These are phyloP conservation scores for Cyberlindnera nakhonratchasimensis DNA, from an alignment of 805 yeast species.

Conservation along the genomic window DNA sequence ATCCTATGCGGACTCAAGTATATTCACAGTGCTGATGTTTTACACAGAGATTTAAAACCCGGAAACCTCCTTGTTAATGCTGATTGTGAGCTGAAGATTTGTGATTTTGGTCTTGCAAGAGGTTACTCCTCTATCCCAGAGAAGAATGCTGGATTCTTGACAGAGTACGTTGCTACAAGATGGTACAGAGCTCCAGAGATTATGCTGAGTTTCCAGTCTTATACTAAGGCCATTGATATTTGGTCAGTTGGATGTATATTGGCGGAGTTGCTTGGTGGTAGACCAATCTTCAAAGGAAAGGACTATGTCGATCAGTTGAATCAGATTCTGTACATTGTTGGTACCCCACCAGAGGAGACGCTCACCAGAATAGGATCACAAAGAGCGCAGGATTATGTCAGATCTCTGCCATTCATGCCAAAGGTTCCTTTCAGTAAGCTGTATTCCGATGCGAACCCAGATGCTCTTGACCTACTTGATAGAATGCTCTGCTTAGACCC, in stretches of 20 bases:
- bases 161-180: slow-evolving; percentile 97
- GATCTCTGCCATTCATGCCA: slow-evolving; percentile 79
- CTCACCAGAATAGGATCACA: slow-evolving; percentile 70
- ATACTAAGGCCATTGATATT: slow-evolving; percentile 93
- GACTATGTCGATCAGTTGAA: slow-evolving; percentile 95
- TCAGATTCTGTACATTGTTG: slow-evolving; percentile 79
- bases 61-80: slow-evolving; percentile 91
- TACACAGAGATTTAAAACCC: slow-evolving; percentile 93
- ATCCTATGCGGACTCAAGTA: slow-evolving; percentile 86
- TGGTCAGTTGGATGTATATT: slow-evolving; percentile 98
- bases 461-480: slow-evolving; percentile 77
- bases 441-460: slow-evolving; percentile 84
- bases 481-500: slow-evolving; percentile 88
- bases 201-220: slow-evolving; percentile 90
- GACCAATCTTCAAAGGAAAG: slow-evolving; percentile 89
- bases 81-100: slow-evolving; percentile 92
- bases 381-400: slow-evolving; percentile 88
- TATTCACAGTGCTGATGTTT: slow-evolving; percentile 87
- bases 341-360: slow-evolving; percentile 84
- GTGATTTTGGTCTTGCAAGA: slow-evolving; percentile 95
- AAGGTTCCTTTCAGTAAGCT: slow-evolving; percentile 66
- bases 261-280: slow-evolving; percentile 89
- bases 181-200: slow-evolving; percentile 99
- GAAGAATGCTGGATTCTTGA: slow-evolving; percentile 87
- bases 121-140: slow-evolving; percentile 82